These are phyloP conservation scores for Mucor lusitanicus DNA, from an alignment of 371 early-diverging fungal genomes.

Conservation along the genomic window DNA sequence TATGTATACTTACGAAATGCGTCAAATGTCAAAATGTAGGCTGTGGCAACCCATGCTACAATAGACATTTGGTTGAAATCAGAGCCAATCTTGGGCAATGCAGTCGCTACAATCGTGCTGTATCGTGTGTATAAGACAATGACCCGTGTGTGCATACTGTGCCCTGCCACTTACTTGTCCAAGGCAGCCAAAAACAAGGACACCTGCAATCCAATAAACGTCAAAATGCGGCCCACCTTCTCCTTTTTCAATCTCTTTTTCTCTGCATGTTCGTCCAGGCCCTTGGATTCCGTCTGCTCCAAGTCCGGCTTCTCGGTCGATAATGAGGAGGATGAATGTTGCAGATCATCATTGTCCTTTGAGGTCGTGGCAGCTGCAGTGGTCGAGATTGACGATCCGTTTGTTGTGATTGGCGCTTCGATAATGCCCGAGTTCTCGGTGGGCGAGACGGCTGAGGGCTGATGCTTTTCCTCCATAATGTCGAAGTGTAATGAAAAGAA, in stretches of 20 bases:
- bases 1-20: conserved; percentile 29
- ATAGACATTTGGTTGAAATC: conserved; percentile 63
- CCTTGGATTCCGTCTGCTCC: background rate
- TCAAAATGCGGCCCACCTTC: conserved; percentile 14
- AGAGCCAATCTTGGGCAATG: conserved; percentile 70
- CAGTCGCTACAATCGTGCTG: conserved; percentile 72
- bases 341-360: background rate
- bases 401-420: background rate
- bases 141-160: background rate
- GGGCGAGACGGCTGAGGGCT: background rate
- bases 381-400: background rate
- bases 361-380: background rate
- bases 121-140: background rate
- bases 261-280: background rate
- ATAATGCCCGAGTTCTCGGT: background rate
- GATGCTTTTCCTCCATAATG: background rate
- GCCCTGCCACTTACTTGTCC: conserved; percentile 50
- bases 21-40: conserved; percentile 54
- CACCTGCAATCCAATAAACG: conserved; percentile 57
- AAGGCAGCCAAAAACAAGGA: conserved; percentile 77
- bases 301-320: conserved; percentile 5
- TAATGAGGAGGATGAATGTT: background rate
- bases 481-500: background rate
- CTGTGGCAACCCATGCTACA: conserved; percentile 69
- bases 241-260: conserved; percentile 5